Conservation (phyloP, 495 filamentous ascomycete species). For the Daldinia decipiens region DNA sequence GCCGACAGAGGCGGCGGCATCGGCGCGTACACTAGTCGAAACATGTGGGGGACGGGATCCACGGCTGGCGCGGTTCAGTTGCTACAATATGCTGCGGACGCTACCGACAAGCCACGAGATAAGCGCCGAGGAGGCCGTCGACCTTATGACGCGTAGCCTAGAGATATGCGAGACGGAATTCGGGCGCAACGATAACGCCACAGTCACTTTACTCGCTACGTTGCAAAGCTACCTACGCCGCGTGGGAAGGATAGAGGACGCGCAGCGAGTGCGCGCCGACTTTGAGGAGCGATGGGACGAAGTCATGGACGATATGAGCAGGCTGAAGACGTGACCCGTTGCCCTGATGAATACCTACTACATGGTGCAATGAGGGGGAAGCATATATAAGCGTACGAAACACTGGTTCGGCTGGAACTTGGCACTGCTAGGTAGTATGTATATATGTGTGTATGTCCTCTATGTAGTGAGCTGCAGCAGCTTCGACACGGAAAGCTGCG, state of each 20-base stretch:
- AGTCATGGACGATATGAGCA: conserved; percentile 4
- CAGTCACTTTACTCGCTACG: conserved; percentile 27
- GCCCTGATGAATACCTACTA: conserved; percentile 43
- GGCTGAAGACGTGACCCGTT: conserved; percentile 19
- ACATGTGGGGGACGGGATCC: conserved; percentile 16
- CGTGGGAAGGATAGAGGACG: conserved; percentile 8
- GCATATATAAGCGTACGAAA: neutral
- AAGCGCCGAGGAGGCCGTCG: conserved; percentile 15
- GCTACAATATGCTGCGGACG: conserved; percentile 39
- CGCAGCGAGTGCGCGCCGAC: conserved; percentile 9
- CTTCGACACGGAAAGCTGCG: conserved; percentile 10
- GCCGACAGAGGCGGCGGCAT: conserved; percentile 22
- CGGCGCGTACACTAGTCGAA: conserved; percentile 12
- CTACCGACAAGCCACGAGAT: conserved; percentile 24
- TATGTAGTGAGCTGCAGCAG: conserved; percentile 25
- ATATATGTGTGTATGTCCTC: conserved; percentile 9
- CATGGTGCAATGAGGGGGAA: conserved; percentile 30
- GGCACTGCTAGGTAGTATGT: neutral
- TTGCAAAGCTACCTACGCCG: conserved; percentile 21
- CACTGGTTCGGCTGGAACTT: neutral
- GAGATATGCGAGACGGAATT: conserved; percentile 29
- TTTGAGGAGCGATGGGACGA: conserved; percentile 35
- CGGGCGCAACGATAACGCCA: conserved; percentile 36
- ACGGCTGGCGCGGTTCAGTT: conserved; percentile 31
- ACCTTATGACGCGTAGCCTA: conserved; percentile 13